Evolutionary conservation across 108 stramenopile species (phyloP).

Genomic region (Cyclotella kingstonii): DNA sequence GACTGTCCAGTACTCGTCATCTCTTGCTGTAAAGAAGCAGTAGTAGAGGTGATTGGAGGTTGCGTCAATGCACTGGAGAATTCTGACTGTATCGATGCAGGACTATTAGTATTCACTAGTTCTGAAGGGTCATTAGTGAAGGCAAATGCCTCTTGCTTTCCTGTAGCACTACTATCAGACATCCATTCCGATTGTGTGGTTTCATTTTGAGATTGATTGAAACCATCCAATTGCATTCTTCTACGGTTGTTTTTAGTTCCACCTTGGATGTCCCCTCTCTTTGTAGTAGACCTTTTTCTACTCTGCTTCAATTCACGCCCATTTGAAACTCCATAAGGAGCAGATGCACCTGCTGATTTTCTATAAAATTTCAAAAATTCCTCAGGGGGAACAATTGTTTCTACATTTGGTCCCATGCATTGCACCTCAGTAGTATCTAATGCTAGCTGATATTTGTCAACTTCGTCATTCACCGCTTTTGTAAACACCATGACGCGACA

Average conservation of each 20-base stretch:
- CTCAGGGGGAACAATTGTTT: conserved; percentile 11
- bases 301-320: background rate
- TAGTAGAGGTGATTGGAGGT: too few species aligned
- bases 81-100: too few species aligned
- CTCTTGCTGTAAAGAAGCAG: background rate
- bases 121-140: too few species aligned
- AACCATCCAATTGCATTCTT: too few species aligned
- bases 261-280: background rate
- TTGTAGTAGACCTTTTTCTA: background rate
- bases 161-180: too few species aligned
- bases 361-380: conserved; percentile 10
- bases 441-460: conserved; percentile 1
- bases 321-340: background rate
- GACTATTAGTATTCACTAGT: too few species aligned
- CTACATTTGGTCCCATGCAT: conserved; percentile 12
- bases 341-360: background rate
- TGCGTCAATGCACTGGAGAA: too few species aligned
- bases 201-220: too few species aligned
- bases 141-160: too few species aligned
- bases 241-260: too few species aligned
- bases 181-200: too few species aligned
- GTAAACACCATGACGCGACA: conserved; percentile 25
- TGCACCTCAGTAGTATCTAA: conserved; percentile 6
- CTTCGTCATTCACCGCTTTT: background rate
- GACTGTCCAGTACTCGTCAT: too few species aligned